A percentile compares a stretch with the other conserved stretches of the same genome.
These are phyloP conservation scores for Candida mesenterica DNA, from an alignment of 1,139 yeast genomes.

Conservation along the genomic window DNA sequence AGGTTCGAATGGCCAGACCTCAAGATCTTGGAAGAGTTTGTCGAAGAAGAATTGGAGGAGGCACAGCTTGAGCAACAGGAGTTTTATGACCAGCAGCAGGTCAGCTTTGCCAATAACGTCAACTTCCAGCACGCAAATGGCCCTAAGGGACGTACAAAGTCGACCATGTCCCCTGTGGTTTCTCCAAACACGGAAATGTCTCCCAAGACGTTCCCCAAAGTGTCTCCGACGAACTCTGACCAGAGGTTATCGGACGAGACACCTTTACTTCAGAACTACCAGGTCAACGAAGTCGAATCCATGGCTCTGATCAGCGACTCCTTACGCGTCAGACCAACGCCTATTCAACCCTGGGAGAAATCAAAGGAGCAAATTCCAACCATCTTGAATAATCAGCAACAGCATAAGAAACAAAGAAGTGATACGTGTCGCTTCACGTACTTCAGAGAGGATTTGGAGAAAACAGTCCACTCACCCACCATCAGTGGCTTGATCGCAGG, in stretches of 20 bases:
- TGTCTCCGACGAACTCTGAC: slow-evolving; percentile 3
- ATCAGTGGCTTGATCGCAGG: slow-evolving; percentile 67
- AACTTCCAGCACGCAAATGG: slow-evolving; percentile 27
- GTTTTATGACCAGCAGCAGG: slow-evolving; percentile 6
- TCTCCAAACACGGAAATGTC: slow-evolving; percentile 7
- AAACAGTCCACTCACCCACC: slow-evolving; percentile 87
- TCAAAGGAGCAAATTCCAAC: slow-evolving; percentile 32
- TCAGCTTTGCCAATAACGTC: slow-evolving; percentile 18
- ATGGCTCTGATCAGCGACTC: slow-evolving; percentile 42
- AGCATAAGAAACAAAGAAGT: slow-evolving; percentile 21
- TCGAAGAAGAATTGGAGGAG: slow-evolving; percentile 62
- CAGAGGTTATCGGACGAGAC: too few species aligned
- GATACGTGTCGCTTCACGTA: slow-evolving; percentile 71
- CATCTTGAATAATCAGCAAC: slow-evolving; percentile 22
- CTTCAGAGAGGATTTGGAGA: slow-evolving; percentile 83
- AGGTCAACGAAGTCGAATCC: slow-evolving; percentile 65
- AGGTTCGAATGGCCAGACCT: slow-evolving; percentile 75
- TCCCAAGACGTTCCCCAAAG: neutral
- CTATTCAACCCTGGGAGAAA: slow-evolving; percentile 74
- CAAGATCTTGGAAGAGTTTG: slow-evolving; percentile 68
- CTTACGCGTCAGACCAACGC: slow-evolving; percentile 66
- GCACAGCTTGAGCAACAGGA: slow-evolving; percentile 15
- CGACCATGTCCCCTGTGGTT: slow-evolving; percentile 4
- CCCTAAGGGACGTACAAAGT: slow-evolving; percentile 6
- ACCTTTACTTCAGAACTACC: slow-evolving; percentile 36